These are phyloP conservation scores for Pseudopyrenochaeta lycopersici DNA, from an alignment of 2,329 filamentous ascomycete genomes.

Conservation along the genomic window DNA sequence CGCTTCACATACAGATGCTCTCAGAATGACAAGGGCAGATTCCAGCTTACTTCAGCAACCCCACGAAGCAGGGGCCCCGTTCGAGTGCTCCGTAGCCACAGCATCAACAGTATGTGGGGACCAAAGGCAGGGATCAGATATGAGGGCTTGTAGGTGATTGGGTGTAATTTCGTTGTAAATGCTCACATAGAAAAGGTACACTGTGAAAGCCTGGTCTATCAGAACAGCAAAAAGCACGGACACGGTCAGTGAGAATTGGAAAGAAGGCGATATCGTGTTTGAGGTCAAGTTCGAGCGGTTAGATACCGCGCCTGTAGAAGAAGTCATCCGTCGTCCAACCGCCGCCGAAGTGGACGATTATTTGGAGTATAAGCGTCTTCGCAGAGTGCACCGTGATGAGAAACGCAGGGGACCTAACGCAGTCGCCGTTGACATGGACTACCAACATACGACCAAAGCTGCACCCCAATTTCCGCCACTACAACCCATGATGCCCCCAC, in stretches of 20 bases:
- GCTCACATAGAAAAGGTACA: slow-evolving; percentile 24
- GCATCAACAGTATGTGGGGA: slow-evolving; percentile 54
- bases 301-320: slow-evolving; percentile 45
- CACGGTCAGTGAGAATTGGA: slow-evolving; percentile 20
- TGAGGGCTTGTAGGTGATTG: slow-evolving; percentile 56
- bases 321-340: slow-evolving; percentile 50
- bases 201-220: slow-evolving; percentile 53
- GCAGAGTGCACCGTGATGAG: slow-evolving; percentile 29
- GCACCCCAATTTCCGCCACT: slow-evolving; percentile 20
- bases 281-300: slow-evolving; percentile 51
- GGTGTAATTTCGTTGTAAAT: background rate
- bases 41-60: slow-evolving; percentile 54
- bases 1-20: slow-evolving; percentile 54
- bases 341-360: slow-evolving; percentile 60
- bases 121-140: slow-evolving; percentile 59
- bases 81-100: slow-evolving; percentile 56
- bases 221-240: slow-evolving; percentile 30
- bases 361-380: slow-evolving; percentile 56
- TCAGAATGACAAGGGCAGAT: slow-evolving; percentile 53
- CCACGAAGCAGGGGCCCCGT: slow-evolving; percentile 52
- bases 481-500: background rate
- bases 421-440: background rate
- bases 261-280: slow-evolving; percentile 44
- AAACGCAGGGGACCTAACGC: slow-evolving; percentile 10
- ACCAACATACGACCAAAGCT: slow-evolving; percentile 9